phyloP scores from a whole-genome alignment of 345 rosid species.

The Dipteronia sinensis region DNA sequence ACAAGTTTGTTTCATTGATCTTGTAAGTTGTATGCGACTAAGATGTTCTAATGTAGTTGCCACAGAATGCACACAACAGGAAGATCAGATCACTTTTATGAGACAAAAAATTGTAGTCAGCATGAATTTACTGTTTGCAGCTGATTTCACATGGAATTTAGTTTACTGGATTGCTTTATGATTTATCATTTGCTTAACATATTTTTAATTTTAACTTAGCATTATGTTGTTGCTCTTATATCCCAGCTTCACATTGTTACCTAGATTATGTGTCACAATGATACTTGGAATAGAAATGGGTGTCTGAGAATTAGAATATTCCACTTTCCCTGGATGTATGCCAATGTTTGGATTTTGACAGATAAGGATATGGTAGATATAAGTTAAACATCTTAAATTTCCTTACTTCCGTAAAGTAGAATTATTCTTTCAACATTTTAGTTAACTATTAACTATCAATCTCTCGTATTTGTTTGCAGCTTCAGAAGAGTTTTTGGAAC shows the following conservation, averaged over 20 bases:
- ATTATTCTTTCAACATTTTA: background rate
- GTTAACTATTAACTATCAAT: background rate
- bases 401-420: background rate
- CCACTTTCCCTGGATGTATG: background rate
- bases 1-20: background rate
- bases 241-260: background rate
- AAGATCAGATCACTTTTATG: background rate
- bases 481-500: conserved; percentile 97
- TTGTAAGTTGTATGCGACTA: background rate
- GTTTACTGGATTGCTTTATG: background rate
- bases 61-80: background rate
- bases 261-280: background rate
- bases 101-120: background rate
- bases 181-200: background rate
- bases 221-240: background rate
- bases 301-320: background rate
- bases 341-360: background rate
- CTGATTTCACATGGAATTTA: background rate
- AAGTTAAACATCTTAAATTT: background rate
- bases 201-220: background rate
- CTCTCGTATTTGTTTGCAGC: conserved; percentile 49
- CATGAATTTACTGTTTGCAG: background rate
- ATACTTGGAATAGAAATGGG: background rate
- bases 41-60: background rate
- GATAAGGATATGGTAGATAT: background rate